Evolutionary conservation across 2,329 filamentous ascomycete species (phyloP).

Genomic region (Gliomastix tumulicola): DNA sequence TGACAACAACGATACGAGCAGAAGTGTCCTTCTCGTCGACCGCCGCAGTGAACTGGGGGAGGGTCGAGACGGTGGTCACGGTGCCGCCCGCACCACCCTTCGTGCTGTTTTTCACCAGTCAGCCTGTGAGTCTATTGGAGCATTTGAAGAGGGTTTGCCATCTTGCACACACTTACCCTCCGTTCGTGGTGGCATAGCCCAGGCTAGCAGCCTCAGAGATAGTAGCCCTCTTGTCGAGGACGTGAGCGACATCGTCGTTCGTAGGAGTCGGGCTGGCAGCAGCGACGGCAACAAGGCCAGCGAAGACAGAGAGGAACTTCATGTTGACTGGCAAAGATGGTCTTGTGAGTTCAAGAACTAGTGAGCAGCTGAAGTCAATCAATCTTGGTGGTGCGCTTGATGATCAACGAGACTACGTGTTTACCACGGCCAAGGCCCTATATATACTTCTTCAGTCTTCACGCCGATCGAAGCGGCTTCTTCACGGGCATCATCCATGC

Average conservation of each 20-base stretch:
- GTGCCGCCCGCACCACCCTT: conserved; percentile 18
- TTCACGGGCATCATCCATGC: too few species aligned
- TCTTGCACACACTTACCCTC: conserved; percentile 8
- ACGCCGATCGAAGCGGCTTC: too few species aligned
- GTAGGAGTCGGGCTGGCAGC: conserved; percentile 3
- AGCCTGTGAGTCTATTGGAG: not conserved
- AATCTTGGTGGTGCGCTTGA: too few species aligned
- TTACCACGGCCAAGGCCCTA: too few species aligned
- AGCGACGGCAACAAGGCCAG: conserved; percentile 1
- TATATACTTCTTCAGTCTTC: too few species aligned
- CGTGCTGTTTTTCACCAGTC: conserved; percentile 7
- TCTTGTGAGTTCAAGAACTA: too few species aligned
- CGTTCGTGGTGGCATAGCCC: conserved; percentile 24
- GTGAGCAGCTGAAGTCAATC: too few species aligned
- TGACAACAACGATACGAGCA: conserved; percentile 20
- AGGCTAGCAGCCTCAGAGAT: conserved; percentile 28
- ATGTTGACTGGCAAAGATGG: conserved; percentile 1
- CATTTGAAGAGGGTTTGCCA: not conserved
- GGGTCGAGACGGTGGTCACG: conserved; percentile 16
- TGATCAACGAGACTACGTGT: too few species aligned
- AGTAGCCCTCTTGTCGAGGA: conserved; percentile 1
- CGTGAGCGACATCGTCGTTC: conserved; percentile 6
- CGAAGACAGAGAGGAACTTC: conserved; percentile 1
- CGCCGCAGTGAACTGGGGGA: conserved; percentile 16
- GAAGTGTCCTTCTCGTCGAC: conserved; percentile 15